Conservation (phyloP, 2,329 filamentous ascomycete genomes). For the Trichophyton benhamiae region DNA sequence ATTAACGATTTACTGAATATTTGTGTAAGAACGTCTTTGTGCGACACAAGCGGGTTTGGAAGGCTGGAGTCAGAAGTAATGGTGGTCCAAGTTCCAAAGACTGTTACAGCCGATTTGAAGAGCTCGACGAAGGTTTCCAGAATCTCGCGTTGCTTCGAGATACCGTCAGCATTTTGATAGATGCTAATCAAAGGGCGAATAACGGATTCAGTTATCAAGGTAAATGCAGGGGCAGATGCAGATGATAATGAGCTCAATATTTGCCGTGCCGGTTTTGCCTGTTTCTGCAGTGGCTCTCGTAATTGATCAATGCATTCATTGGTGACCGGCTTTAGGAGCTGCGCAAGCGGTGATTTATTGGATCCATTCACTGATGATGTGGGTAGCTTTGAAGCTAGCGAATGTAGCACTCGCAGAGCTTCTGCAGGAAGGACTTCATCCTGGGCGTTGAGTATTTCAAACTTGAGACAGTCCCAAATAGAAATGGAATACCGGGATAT, state of each 20-base stretch:
- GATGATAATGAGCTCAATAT: slow-evolving; percentile 47
- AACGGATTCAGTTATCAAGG: slow-evolving; percentile 43
- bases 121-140: slow-evolving; percentile 49
- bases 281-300: slow-evolving; percentile 55
- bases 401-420: slow-evolving; percentile 43
- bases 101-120: slow-evolving; percentile 44
- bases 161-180: slow-evolving; percentile 49
- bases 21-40: slow-evolving; percentile 41
- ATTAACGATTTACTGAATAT: slow-evolving; percentile 45
- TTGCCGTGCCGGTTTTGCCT: slow-evolving; percentile 51
- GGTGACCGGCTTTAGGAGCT: slow-evolving; percentile 48
- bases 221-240: slow-evolving; percentile 43
- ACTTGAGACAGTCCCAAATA: slow-evolving; percentile 57
- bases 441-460: slow-evolving; percentile 54
- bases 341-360: slow-evolving; percentile 35
- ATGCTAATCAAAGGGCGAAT: slow-evolving; percentile 47
- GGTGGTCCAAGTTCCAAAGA: slow-evolving; percentile 47
- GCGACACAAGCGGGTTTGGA: slow-evolving; percentile 35
- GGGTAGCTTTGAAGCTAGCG: slow-evolving; percentile 45
- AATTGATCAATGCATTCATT: slow-evolving; percentile 58
- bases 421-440: slow-evolving; percentile 53
- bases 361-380: slow-evolving; percentile 24
- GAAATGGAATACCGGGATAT: slow-evolving; percentile 52
- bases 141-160: slow-evolving; percentile 50
- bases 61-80: slow-evolving; percentile 20